Base-by-base conservation (phyloP, 2,329 filamentous ascomycete species). In the Colletotrichum zoysiae region DNA sequence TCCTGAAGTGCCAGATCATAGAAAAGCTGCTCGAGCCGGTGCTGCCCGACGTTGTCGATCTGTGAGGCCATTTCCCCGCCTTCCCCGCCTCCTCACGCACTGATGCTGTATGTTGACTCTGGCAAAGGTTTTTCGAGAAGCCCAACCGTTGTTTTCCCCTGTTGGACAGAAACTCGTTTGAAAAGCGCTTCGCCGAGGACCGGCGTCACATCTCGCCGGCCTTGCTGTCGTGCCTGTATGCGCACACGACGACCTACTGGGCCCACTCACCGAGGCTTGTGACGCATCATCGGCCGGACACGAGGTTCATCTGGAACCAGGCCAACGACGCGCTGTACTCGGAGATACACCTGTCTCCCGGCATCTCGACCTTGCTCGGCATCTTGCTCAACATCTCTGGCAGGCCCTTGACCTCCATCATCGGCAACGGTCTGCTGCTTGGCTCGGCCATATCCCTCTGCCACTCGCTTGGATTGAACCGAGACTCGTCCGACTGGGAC, bases 141-240 rank as follows among this genome's bases (percentile, higher is more conserved):
- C 85, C 88, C 50, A 89, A 91, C 76, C 81, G 81, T n/a, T 89
- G 87, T n/a, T 88, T 91, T 71, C 90, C 89, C 0, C 80, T 91
- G 2, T 82, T 91, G 9, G 88, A 91, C 70, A 86, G 88, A 55
- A 78, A 82, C 3, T 83, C 84, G 0, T 89, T 91, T 67, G 82
- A 85, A 70, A 81, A 82, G 14, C 85, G 86, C 30, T 87, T 86
- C 67, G 80, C 77, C 0, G 78, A 80, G 7, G 78, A 82, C 42
- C 85, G 85, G 68, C 82, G 85, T 12, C 81, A 84, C 12, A 84
- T 88, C 63, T 89, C 88, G 0, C 87, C 88, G 0, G 86, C 88
- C 2, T 79, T 91, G 30, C 76, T 91, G 4, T 86, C 87, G 51
- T 86, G 86, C 68, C 78, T 91, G 1, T 89, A 90, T 74, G 89